A percentile compares a stretch with the other conserved stretches of the same genome.
Evolutionary conservation across 495 filamentous ascomycete genomes (phyloP).

Genomic region (Bathelium albidoporum): DNA sequence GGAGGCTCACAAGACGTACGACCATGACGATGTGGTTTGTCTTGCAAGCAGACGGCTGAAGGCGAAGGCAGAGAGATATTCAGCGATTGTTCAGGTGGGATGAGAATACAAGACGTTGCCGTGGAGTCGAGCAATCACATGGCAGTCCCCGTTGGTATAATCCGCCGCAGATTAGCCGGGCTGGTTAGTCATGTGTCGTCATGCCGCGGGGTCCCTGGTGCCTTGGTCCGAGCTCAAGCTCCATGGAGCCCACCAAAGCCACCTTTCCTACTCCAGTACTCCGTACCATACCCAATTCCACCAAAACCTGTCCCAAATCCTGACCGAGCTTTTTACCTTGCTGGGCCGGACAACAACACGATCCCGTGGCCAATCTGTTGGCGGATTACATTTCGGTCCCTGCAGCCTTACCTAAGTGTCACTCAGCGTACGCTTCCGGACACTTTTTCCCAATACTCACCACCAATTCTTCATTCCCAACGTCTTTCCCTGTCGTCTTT

Average conservation of each 20-base stretch:
- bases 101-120: no score
- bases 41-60: neutral
- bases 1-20: slow-evolving; percentile 20
- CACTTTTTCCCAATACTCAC: no score
- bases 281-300: neutral
- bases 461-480: no score
- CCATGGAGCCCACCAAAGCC: neutral
- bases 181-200: neutral
- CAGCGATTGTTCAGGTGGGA: no score
- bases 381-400: no score
- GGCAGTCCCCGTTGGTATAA: neutral
- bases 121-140: neutral
- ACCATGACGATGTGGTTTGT: slow-evolving; percentile 21
- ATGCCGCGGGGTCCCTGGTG: neutral
- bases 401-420: no score
- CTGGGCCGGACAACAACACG: neutral
- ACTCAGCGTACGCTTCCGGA: no score
- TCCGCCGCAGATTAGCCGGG: neutral
- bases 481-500: neutral
- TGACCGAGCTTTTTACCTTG: neutral
- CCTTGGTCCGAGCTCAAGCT: neutral
- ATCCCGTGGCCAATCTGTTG: no score
- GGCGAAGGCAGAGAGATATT: no score
- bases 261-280: slow-evolving; percentile 1
- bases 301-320: neutral